Evolutionary conservation across 176 grass and related monocot species (phyloP).

Genomic region (sorghum (Sorghum bicolor)): DNA sequence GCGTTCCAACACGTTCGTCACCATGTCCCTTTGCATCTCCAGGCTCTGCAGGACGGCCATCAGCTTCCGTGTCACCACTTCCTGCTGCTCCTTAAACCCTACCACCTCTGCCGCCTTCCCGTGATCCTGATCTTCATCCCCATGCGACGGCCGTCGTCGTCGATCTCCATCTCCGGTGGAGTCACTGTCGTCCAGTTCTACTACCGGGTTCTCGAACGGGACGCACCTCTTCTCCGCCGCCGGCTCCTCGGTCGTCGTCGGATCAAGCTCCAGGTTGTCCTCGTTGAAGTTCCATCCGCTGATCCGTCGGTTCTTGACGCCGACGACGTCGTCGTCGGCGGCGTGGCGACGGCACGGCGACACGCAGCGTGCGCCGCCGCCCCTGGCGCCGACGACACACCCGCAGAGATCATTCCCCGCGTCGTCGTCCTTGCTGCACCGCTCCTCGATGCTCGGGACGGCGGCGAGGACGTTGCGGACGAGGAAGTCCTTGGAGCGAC

Average conservation of each 20-base stretch:
- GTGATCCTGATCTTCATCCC: background rate
- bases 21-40: conserved; percentile 66
- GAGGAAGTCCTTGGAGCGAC: conserved; percentile 64
- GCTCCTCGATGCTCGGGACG: conserved; percentile 65
- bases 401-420: background rate
- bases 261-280: conserved; percentile 52
- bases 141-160: background rate
- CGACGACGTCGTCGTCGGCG: background rate
- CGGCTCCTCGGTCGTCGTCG: background rate
- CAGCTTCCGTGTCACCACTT: conserved; percentile 55
- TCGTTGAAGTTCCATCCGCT: conserved; percentile 90
- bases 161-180: background rate
- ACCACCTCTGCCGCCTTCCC: background rate
- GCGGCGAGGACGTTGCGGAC: conserved; percentile 56
- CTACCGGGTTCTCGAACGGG: background rate
- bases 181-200: background rate
- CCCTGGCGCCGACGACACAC: background rate
- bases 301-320: conserved; percentile 50
- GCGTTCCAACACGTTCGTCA: conserved; percentile 47
- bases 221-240: background rate
- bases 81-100: conserved; percentile 26
- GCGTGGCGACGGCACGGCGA: conserved; percentile 26
- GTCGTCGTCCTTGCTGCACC: conserved; percentile 34
- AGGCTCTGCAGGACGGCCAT: conserved; percentile 63
- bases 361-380: conserved; percentile 12